Base-by-base conservation (phyloP, 2,329 filamentous ascomycete species). In the Botrytis galanthina region DNA sequence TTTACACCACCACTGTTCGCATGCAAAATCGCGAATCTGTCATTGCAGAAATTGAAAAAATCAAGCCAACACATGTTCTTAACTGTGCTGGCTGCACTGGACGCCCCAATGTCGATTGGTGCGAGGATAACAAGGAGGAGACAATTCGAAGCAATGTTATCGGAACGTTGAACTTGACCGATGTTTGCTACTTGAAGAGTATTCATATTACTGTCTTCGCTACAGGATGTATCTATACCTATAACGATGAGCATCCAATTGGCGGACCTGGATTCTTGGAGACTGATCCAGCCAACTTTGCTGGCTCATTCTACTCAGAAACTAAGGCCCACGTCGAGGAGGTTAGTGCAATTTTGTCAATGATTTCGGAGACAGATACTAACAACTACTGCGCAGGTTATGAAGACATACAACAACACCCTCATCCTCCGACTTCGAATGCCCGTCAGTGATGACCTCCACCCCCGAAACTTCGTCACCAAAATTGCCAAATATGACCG, bases 71-170 rank as follows among this genome's bases (percentile, higher is more conserved):
- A 5, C 89, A 91, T 79, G 89, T 92, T 73, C 82, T 92, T 69
- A 91, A 91, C 81, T 88, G 87, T 74, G 90, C 90, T 66, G 90
- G 90, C 75, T 89, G 86, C 79, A 92, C 89, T 4, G 90, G 90
- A 68, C 85, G 89, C 37, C 90, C 90, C 75, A 92, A 92, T 76
- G 89, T 91, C 80, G 90, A 92, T 82, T 91, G 89, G 89, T 92
- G 90, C 78, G 90, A 92, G 83, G 88, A 90, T 79, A 87, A 92
- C 84, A 90, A 88, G 82, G 87, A 90, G 81, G 87, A 88, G 72
- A 92, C 90, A 10, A 87, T 92, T 79, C 86, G 89, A 74, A 90
- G 87, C 80, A 92, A 92, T 79, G 89, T 89, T 72, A 86, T 91
- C 64, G 90, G 90, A 71, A 88, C 89, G 51, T 79, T 91, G 76